A percentile compares a stretch with the other conserved stretches of the same genome.
These are phyloP conservation scores for Colletotrichum tamarilloi DNA, from an alignment of 2,329 filamentous ascomycete genomes.

Conservation along the genomic window DNA sequence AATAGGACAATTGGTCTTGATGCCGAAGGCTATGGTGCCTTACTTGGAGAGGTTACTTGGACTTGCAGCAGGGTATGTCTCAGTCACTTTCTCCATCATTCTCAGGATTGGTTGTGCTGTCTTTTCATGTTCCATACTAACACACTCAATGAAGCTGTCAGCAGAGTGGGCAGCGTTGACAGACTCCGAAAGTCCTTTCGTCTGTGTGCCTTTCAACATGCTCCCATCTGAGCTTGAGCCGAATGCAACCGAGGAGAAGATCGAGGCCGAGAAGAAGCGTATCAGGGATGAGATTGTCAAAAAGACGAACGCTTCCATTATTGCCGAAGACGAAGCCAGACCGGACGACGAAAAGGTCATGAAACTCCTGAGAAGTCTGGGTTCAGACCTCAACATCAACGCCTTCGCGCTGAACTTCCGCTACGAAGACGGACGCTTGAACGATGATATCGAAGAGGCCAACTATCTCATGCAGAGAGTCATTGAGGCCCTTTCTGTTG, in stretches of 20 bases:
- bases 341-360: background rate
- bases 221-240: background rate
- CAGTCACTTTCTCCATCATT: background rate
- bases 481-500: slow-evolving; percentile 54
- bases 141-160: background rate
- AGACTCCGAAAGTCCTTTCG: background rate
- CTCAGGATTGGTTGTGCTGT: background rate
- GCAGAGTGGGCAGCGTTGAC: background rate
- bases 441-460: slow-evolving; percentile 57
- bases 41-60: background rate
- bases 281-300: background rate
- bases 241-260: background rate
- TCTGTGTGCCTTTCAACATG: background rate
- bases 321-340: background rate
- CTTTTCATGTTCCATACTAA: background rate
- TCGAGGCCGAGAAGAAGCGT: background rate
- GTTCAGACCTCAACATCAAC: slow-evolving; percentile 45
- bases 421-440: slow-evolving; percentile 49
- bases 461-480: slow-evolving; percentile 60
- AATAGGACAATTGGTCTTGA: background rate
- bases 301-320: background rate
- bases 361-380: background rate
- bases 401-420: slow-evolving; percentile 57
- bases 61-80: background rate
- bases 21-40: background rate